A percentile compares a stretch with the other conserved stretches of the same genome.
Conservation (phyloP, 2,329 filamentous ascomycete genomes). For the Apiospora rasikravindrae region DNA sequence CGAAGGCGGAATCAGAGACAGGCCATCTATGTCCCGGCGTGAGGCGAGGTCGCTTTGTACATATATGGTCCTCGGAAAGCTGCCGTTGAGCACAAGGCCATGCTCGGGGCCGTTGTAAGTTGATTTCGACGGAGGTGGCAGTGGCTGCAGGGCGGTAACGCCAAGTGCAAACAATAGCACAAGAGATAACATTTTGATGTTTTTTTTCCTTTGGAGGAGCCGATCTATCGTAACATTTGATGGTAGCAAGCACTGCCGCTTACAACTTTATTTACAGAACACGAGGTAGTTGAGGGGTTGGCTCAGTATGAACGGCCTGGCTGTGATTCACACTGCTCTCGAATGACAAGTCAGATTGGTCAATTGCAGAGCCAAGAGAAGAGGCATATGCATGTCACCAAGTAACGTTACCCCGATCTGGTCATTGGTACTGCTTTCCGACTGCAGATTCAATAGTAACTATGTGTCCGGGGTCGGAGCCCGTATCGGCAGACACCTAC, state of each 20-base stretch:
- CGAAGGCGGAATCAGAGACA: slow-evolving; percentile 57
- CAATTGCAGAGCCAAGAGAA: background rate
- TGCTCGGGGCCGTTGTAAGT: background rate
- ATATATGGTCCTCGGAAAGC: slow-evolving; percentile 41
- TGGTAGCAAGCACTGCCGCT: background rate
- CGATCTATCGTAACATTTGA: background rate
- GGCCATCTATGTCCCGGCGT: slow-evolving; percentile 47
- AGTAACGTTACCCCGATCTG: background rate
- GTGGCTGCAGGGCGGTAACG: background rate
- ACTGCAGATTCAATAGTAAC: too few relatives aligned
- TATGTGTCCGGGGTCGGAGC: background rate
- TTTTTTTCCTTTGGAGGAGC: background rate
- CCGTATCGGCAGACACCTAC: slow-evolving; percentile 8
- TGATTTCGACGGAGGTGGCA: slow-evolving; percentile 1
- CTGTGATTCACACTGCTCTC: background rate
- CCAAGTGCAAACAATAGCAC: background rate
- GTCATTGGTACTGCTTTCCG: background rate
- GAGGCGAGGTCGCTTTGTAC: slow-evolving; percentile 46
- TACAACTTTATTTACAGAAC: background rate
- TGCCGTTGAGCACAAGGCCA: slow-evolving; percentile 23
- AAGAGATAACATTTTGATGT: background rate
- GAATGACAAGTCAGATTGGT: background rate
- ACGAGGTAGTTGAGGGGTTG: background rate
- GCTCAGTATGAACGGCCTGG: background rate
- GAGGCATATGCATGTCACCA: background rate